Conservation (phyloP, 2,329 filamentous ascomycete species). For the Fusarium acutatum region DNA sequence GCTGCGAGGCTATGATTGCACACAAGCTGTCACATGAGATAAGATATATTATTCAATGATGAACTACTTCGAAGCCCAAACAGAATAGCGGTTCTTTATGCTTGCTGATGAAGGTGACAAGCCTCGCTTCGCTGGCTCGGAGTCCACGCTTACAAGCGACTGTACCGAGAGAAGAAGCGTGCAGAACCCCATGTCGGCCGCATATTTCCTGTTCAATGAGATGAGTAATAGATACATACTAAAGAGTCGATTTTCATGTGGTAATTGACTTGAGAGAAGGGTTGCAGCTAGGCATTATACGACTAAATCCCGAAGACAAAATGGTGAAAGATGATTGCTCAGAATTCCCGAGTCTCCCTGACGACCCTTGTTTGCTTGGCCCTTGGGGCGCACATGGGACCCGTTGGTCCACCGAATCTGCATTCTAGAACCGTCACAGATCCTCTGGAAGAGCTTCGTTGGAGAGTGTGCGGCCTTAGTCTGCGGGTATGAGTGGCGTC, state of each 20-base stretch:
- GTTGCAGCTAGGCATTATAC: neutral
- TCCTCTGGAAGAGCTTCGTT: neutral
- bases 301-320: neutral
- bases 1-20: conserved; percentile 19
- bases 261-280: neutral
- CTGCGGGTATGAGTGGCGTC: neutral
- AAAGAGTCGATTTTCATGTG: neutral
- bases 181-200: neutral
- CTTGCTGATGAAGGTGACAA: neutral
- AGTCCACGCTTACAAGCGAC: neutral
- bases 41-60: conserved; percentile 28
- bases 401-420: neutral
- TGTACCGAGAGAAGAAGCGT: neutral
- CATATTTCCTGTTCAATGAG: neutral
- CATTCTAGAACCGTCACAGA: neutral
- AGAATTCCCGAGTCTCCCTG: neutral
- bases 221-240: neutral
- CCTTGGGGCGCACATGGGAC: neutral
- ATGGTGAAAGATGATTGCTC: neutral
- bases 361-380: neutral
- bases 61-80: conserved; percentile 13
- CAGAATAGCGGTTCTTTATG: neutral
- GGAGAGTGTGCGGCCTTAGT: neutral
- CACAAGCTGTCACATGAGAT: conserved; percentile 22
- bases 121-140: neutral